phyloP scores from a whole-genome alignment of 2,329 filamentous ascomycete species.

The Pseudocercospora macadamiae region DNA sequence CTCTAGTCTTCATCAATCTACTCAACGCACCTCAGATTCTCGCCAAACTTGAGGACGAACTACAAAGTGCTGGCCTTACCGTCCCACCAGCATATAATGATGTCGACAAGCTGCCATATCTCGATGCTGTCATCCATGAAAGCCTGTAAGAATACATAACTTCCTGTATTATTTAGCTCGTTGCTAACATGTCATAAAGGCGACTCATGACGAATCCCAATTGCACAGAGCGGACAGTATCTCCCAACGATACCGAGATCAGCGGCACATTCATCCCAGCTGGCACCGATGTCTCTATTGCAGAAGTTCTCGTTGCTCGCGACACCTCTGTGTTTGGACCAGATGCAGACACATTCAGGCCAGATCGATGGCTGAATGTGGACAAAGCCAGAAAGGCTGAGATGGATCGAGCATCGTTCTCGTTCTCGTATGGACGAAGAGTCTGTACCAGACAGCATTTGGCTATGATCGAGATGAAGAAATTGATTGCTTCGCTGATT shows the following conservation, averaged over 20 bases:
- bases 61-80: neutral
- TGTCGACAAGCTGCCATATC: conserved; percentile 19
- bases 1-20: neutral
- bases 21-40: neutral
- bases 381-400: conserved; percentile 36
- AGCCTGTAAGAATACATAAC: conserved; percentile 9
- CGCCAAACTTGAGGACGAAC: conserved; percentile 12
- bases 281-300: conserved; percentile 50
- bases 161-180: neutral
- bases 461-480: conserved; percentile 42
- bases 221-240: conserved; percentile 15
- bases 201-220: conserved; percentile 11
- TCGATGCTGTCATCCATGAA: conserved; percentile 18
- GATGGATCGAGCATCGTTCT: conserved; percentile 50
- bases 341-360: conserved; percentile 48
- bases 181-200: neutral
- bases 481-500: conserved; percentile 22
- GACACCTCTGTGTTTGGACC: conserved; percentile 41
- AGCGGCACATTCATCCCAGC: conserved; percentile 45
- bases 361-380: conserved; percentile 53
- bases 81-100: conserved; percentile 9
- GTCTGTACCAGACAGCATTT: conserved; percentile 51
- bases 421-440: conserved; percentile 49
- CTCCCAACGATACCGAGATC: conserved; percentile 11
- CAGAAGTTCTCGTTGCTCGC: conserved; percentile 43